These are phyloP conservation scores for Diaporthe velutina DNA, from an alignment of 2,329 filamentous ascomycete genomes.

Conservation along the genomic window DNA sequence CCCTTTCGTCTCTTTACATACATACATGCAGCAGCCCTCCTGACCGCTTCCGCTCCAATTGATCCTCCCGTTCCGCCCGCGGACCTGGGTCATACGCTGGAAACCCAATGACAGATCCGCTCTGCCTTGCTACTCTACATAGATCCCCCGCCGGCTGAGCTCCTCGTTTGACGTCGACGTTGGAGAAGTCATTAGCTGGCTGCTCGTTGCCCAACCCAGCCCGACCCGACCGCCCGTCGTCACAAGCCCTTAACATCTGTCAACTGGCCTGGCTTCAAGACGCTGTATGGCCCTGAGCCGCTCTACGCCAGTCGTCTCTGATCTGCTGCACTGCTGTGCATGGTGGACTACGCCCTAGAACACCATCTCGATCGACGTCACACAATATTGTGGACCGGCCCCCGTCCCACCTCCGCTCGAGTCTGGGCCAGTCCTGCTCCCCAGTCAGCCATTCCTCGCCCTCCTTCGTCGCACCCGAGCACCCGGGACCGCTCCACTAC, in stretches of 20 bases:
- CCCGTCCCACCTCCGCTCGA: constrained; percentile 16
- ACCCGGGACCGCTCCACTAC: constrained; percentile 2
- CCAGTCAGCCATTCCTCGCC: not conserved
- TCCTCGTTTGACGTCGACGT: not conserved
- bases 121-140: not conserved
- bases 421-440: not conserved
- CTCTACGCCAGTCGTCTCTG: not conserved
- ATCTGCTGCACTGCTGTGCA: not conserved
- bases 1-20: not conserved
- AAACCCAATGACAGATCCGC: constrained; percentile 4
- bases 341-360: not conserved
- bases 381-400: not conserved
- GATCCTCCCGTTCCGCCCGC: not conserved
- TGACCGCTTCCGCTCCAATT: not conserved
- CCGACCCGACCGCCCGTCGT: not conserved
- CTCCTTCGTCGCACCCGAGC: constrained; percentile 1
- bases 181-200: not conserved
- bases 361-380: not conserved
- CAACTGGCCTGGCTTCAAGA: not conserved
- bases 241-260: not conserved
- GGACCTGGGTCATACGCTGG: not conserved
- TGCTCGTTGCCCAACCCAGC: constrained; percentile 10
- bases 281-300: not conserved
- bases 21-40: constrained; percentile 12
- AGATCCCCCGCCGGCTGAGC: constrained; percentile 8